These are phyloP conservation scores for Salix udensis DNA, from an alignment of 345 rosid species.

Conservation along the genomic window DNA sequence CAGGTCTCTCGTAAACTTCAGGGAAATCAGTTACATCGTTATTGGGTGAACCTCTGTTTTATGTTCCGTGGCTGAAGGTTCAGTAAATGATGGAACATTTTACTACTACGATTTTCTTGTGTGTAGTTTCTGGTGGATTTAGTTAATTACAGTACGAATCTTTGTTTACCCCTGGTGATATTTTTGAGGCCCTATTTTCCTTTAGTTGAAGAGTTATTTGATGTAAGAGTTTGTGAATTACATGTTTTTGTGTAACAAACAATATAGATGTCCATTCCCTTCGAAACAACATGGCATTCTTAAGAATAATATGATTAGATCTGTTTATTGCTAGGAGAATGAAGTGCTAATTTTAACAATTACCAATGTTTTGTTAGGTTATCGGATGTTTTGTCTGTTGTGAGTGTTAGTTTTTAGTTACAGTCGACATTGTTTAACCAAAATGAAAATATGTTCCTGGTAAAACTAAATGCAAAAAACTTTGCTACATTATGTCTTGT, in stretches of 20 bases:
- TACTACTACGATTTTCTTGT: neutral
- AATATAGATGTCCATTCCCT: neutral
- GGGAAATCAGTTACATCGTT: constrained; percentile 51
- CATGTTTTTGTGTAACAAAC: neutral
- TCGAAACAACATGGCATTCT: neutral
- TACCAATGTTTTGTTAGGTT: neutral
- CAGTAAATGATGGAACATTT: constrained; percentile 58
- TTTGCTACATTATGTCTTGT: neutral
- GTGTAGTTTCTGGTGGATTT: neutral
- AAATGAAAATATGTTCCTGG: neutral
- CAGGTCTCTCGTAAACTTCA: constrained; percentile 52
- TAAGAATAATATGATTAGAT: neutral
- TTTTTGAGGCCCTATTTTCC: neutral
- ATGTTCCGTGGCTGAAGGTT: constrained; percentile 39
- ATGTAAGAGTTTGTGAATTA: neutral
- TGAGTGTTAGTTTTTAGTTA: neutral
- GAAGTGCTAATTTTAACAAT: neutral
- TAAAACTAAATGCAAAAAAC: neutral
- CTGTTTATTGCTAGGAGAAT: neutral
- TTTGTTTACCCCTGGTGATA: neutral
- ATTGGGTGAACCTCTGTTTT: constrained; percentile 65
- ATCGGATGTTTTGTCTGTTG: neutral
- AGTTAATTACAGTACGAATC: neutral
- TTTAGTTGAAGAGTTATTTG: neutral
- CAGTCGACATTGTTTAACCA: neutral